These are phyloP conservation scores for Mycosphaerella sp. DNA, from an alignment of 2,329 filamentous ascomycete species.

Conservation along the genomic window DNA sequence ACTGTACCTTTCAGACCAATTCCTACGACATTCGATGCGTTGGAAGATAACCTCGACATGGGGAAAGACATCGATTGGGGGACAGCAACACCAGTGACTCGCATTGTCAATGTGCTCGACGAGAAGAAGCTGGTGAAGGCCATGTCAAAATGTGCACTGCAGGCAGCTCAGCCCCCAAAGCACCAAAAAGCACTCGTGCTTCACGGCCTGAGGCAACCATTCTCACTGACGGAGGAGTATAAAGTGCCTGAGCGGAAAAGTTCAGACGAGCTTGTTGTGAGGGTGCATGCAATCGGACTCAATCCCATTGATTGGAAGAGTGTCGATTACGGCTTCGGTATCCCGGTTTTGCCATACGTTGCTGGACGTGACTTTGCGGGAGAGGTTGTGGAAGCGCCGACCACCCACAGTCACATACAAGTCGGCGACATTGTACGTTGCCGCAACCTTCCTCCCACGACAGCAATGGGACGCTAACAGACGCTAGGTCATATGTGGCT, in stretches of 20 bases:
- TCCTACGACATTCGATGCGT: slow-evolving; percentile 9
- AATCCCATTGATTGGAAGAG: slow-evolving; percentile 41
- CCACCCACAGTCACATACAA: slow-evolving; percentile 39
- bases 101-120: slow-evolving; percentile 11
- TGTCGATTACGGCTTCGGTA: slow-evolving; percentile 41
- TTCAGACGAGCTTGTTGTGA: slow-evolving; percentile 35
- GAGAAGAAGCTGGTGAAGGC: slow-evolving; percentile 14
- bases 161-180: slow-evolving; percentile 4
- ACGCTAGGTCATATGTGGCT: slow-evolving; percentile 28
- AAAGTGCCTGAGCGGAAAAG: slow-evolving; percentile 7
- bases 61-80: slow-evolving; percentile 19
- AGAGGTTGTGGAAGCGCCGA: slow-evolving; percentile 27
- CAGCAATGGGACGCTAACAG: neutral
- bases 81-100: slow-evolving; percentile 17
- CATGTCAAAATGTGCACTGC: slow-evolving; percentile 12
- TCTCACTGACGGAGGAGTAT: slow-evolving; percentile 10
- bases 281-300: slow-evolving; percentile 34
- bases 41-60: slow-evolving; percentile 2
- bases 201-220: slow-evolving; percentile 12
- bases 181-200: slow-evolving; percentile 16
- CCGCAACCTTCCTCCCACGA: neutral
- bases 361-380: slow-evolving; percentile 22
- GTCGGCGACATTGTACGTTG: slow-evolving; percentile 13
- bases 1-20: slow-evolving; percentile 1
- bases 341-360: slow-evolving; percentile 36